Evolutionary conservation across 371 early-diverging fungal species (phyloP), one percentile per base, ranked within the genome.

Genomic region (Rhizopus stolonifer): DNA sequence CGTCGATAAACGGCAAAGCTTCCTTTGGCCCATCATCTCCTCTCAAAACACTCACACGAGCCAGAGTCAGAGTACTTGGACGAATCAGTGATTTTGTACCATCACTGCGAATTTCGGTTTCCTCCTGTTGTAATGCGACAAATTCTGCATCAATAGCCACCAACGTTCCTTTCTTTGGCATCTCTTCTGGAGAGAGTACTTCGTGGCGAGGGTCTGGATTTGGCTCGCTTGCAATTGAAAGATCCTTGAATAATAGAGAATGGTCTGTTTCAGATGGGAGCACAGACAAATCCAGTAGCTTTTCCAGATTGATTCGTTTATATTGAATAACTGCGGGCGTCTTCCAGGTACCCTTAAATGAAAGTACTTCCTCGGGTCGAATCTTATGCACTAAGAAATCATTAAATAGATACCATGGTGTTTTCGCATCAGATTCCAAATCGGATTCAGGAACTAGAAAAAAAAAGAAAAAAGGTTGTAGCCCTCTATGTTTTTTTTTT

Each of bases 141-240:
- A 96, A 97, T 69, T 97, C 98, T 0, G 96, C 92, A 64, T 97
- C 98, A 48, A 97, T 84, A 0, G 94, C 96, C 10, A 86, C 82
- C 4, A 91, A 54, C 40, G 81, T 86, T 0, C 86, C 91, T 2
- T 84, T 76, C 17, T 72, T 70, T 2, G 70, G 83, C 65, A 89
- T 81, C 56, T 92, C 91, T 0, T 81, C 77, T 3, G 67, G 66
- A 7, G 65, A 56, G 19, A 89, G 52, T 4, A 83, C 59, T 54
- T 80, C 65, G 48, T 81, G 79, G 11, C 59, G 74, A 13, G 72
- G 71, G 24, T 80, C 64, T 8, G 80, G 72, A n/a, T 77, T 64
- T 11, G 85, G 73, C 23, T 67, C 64, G 60, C 69, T 64, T 5
- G 81, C 71, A 48, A 81, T 66, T 0, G 81, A 64, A 17, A 67